Conservation (phyloP, 208 protist species). For the Zelonia costaricensis region DNA sequence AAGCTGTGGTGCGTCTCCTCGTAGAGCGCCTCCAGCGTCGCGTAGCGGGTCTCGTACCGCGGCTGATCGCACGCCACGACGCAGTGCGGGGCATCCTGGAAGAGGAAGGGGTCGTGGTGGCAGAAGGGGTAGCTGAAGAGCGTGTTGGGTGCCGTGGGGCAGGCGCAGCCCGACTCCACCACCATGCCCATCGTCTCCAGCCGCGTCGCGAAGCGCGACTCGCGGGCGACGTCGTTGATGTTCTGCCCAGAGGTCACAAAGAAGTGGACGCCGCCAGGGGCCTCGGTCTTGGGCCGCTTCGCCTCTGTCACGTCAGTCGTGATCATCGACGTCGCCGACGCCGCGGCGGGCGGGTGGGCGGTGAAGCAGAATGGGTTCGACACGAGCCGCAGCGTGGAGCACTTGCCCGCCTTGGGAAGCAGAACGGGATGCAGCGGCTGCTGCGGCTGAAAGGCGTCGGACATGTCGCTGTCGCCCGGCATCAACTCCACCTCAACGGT, state of each 20-base stretch:
- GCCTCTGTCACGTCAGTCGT: constrained; percentile 1
- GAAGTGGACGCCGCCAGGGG: constrained; percentile 30
- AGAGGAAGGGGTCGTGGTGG: constrained; percentile 86
- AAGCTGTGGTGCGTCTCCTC: constrained; percentile 23
- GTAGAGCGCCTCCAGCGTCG: constrained; percentile 38
- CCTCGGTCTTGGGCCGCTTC: constrained; percentile 15
- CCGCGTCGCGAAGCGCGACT: constrained; percentile 56
- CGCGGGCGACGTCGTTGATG: constrained; percentile 79
- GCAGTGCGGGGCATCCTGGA: constrained; percentile 72
- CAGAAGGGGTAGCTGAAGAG: constrained; percentile 93
- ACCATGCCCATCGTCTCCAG: constrained; percentile 79
- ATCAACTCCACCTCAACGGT: constrained; percentile 90
- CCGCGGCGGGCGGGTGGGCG: constrained; percentile 24
- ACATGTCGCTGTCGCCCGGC: constrained; percentile 90
- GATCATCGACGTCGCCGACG: not conserved
- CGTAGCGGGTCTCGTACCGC: constrained; percentile 69
- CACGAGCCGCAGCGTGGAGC: constrained; percentile 77
- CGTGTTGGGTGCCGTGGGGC: constrained; percentile 91
- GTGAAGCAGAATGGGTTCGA: constrained; percentile 87
- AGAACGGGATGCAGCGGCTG: constrained; percentile 91
- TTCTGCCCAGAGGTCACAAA: constrained; percentile 89
- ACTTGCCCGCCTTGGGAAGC: constrained; percentile 60
- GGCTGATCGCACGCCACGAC: constrained; percentile 89
- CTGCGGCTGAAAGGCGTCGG: constrained; percentile 90
- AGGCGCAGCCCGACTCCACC: constrained; percentile 73